Evolutionary conservation across 345 rosid genomes (phyloP), one percentile per base, ranked within the genome.

Genomic region (Corymbia maculata): DNA sequence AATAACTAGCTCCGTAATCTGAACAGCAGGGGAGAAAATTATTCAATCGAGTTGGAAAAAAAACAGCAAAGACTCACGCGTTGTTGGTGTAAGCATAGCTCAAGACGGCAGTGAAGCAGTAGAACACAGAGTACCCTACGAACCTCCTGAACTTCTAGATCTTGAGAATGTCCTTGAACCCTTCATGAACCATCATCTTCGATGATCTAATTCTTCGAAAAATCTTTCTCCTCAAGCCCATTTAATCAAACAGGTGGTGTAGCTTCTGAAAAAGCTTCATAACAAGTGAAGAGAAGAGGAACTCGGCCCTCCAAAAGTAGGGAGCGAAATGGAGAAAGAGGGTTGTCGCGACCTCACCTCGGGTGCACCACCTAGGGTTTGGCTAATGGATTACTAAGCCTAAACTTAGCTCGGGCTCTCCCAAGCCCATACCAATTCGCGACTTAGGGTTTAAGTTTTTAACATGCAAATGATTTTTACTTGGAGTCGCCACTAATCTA

Each of bases 61-160:
- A 30, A 9, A 68, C 21, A 19, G 28, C 84, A 51, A 6, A 21
- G 64, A 91, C 95, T 91, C 90, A 96, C 99, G 99, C 96, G 93
- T 96, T 97, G 95, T 90, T 96, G 16, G 96, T 96, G 86, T 95
- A 96, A 59, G 93, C 94, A 86, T 92, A 97, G 92, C 90, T 93
- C 86, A 97, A 51, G 4, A 92, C 93, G 17, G 94, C 95, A 51
- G 92, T 88, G 85, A 96, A 95, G 91, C 94, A 92, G 87, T 90
- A 97, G 93, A 97, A 95, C 24, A 96, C 95, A 52, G 98, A 92
- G 87, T 95, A 96, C 57, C 96, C 95, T 87, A 94, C 95, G 16
- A 93, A 85, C 84, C 98, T 90, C 45, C 99, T 93, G 85, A 97
- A 85, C 95, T 95, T 96, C 92, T 96, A 99, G 85, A 97, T 94